These are phyloP conservation scores for Ailanthus altissimus DNA, from an alignment of 345 rosid species.

Conservation along the genomic window DNA sequence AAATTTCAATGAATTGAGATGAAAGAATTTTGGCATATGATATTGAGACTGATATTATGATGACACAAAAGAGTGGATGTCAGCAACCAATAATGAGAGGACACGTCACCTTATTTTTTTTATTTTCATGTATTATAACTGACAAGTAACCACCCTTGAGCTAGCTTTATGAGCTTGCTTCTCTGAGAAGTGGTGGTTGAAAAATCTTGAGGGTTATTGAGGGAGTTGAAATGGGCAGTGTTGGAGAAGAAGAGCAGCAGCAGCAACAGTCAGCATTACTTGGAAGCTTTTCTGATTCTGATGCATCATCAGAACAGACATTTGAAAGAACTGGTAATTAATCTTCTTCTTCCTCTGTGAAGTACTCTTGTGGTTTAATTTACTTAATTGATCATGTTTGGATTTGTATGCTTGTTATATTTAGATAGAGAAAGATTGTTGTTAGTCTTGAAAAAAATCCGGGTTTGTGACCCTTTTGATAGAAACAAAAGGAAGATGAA, in stretches of 20 bases:
- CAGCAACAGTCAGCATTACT: slow-evolving; percentile 26
- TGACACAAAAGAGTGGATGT: too few relatives aligned
- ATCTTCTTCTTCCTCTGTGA: too few relatives aligned
- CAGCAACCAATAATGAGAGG: neutral
- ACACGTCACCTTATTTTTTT: neutral
- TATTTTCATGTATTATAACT: neutral
- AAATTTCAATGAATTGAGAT: neutral
- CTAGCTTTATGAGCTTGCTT: neutral
- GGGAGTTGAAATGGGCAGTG: slow-evolving; percentile 16
- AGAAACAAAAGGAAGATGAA: too few relatives aligned
- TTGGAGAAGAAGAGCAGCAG: slow-evolving; percentile 11
- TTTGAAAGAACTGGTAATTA: slow-evolving; percentile 41
- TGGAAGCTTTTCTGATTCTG: slow-evolving; percentile 14
- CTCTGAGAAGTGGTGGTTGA: neutral
- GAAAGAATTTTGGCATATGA: neutral
- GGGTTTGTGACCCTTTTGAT: neutral
- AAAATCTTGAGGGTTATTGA: neutral
- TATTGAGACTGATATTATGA: too few relatives aligned
- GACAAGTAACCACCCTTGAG: neutral
- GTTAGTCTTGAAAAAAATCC: too few relatives aligned
- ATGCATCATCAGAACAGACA: slow-evolving; percentile 12
- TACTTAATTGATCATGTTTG: too few relatives aligned
- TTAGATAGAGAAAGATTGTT: too few relatives aligned
- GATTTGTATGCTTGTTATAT: too few relatives aligned
- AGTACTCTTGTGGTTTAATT: too few relatives aligned